Conservation (phyloP, 352 stramenopile genomes). For the Phytophthora hibernalis region DNA sequence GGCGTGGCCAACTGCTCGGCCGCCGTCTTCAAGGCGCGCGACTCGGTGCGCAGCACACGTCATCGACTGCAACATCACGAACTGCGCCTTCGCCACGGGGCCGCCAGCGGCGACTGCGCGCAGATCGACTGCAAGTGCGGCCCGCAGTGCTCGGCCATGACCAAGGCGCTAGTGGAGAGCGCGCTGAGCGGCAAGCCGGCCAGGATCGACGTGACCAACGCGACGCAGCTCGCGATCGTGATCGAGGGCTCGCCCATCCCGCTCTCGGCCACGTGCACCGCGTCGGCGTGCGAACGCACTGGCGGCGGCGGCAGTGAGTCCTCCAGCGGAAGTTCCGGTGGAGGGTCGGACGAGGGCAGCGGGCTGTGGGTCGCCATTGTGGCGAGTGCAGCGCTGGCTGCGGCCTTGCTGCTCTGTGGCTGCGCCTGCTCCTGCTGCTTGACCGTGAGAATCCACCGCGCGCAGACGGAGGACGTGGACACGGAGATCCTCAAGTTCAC, state of each 20-base stretch:
- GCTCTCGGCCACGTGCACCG: conserved; percentile 66
- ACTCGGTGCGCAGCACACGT: conserved; percentile 60
- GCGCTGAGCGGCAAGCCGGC: conserved; percentile 72
- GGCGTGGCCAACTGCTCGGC: conserved; percentile 56
- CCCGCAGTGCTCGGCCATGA: conserved; percentile 60
- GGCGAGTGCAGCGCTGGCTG: conserved; percentile 22
- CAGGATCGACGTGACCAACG: conserved; percentile 55
- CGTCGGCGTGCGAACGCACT: conserved; percentile 65
- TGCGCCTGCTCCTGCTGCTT: conserved; percentile 29
- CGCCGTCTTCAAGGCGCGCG: conserved; percentile 69
- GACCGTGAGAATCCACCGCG: conserved; percentile 14
- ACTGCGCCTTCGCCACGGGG: conserved; percentile 58
- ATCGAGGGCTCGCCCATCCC: conserved; percentile 79
- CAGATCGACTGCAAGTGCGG: conserved; percentile 76
- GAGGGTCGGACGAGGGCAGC: conserved; percentile 15
- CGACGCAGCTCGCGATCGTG: conserved; percentile 59
- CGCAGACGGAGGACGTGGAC: conserved; percentile 37
- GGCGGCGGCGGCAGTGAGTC: conserved; percentile 34
- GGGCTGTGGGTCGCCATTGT: conserved; percentile 28
- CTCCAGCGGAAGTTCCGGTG: conserved; percentile 36
- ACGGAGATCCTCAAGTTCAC: conserved; percentile 56
- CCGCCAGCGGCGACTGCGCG: conserved; percentile 47
- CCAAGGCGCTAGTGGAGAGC: conserved; percentile 72
- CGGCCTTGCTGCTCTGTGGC: conserved; percentile 24
- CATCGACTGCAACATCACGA: conserved; percentile 72